phyloP scores from a whole-genome alignment of 768 basidiomycete genomes.

The button mushroom (Agaricus bisporus) region DNA sequence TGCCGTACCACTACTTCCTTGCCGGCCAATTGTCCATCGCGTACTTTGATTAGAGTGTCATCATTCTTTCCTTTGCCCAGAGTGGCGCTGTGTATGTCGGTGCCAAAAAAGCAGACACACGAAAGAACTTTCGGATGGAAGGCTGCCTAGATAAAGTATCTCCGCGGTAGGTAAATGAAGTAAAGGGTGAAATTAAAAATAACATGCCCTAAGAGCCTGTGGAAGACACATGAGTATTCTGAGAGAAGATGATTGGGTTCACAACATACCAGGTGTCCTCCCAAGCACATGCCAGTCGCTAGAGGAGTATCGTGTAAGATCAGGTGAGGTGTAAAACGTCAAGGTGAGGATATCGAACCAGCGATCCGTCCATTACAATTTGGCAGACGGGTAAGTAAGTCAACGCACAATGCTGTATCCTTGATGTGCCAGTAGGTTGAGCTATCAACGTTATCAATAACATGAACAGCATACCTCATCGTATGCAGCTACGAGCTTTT shows the following conservation, averaged over 20 bases:
- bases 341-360: conserved; percentile 33
- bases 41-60: conserved; percentile 70
- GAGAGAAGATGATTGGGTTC: background rate
- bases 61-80: conserved; percentile 83
- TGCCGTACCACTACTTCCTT: conserved; percentile 76
- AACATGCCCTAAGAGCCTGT: conserved; percentile 37
- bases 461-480: conserved; percentile 56
- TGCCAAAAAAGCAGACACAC: conserved; percentile 92
- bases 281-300: conserved; percentile 91
- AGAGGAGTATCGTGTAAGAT: background rate
- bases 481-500: conserved; percentile 83
- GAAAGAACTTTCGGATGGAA: conserved; percentile 81
- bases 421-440: conserved; percentile 20
- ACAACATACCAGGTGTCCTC: conserved; percentile 69
- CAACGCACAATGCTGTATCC: conserved; percentile 76
- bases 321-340: background rate
- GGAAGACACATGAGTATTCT: background rate
- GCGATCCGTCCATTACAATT: conserved; percentile 94
- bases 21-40: conserved; percentile 65
- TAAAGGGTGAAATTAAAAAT: background rate
- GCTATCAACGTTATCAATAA: background rate
- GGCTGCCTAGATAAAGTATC: conserved; percentile 52
- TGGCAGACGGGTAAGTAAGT: conserved; percentile 61
- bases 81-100: conserved; percentile 84
- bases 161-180: background rate